Evolutionary conservation across 139 green algal genomes (phyloP), one percentile per base, ranked within the genome.

Genomic region (Trebouxia sp.): DNA sequence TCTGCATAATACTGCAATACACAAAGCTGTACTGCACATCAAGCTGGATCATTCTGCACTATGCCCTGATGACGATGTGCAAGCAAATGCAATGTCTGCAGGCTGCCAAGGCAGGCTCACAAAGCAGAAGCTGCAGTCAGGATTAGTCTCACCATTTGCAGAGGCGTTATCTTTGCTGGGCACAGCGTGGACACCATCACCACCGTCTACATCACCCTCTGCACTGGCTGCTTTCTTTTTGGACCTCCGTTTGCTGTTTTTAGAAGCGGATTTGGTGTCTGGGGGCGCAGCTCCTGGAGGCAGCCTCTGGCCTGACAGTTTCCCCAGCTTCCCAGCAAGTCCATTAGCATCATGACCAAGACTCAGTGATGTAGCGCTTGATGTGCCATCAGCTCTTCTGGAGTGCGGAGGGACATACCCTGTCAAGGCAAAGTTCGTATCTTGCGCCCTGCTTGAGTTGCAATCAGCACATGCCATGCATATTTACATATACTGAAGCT

Each of bases 231-330:
- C 82, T 6, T 83, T 87, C 39, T 85, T 89, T 53, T 89, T 87
- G 30, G 82, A 77, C 50, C 85, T 82, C 67, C 85, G 76, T 85
- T 89, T 92, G 38, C 91, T 90, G 72, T 96, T 96, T 82, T 95
- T 96, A 43, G 67, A 84, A 0, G 90, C 86, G 10, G 89, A 83
- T 76, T 93, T 95, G 85, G 67, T 80, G 8, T 82, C 37, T 28
- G 87, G 80, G 26, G 65, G 75, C 14, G 65, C 75, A 35, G 76
- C 83, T 20, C 89, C 89, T 22, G 88, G 84, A 37, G 86, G 86
- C 79, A 89, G 76, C 3, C 88, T 85, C 76, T 74, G 85, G 80
- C 89, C 88, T 53, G 80, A 84, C 7, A 67, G 67, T 66, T 92
- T 85, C 15, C 84, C 76, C 5, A 88, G 86, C 20, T 92, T 81